These are phyloP conservation scores for Camellia granthamiana DNA, from an alignment of 148 eudicot genomes.

Conservation along the genomic window DNA sequence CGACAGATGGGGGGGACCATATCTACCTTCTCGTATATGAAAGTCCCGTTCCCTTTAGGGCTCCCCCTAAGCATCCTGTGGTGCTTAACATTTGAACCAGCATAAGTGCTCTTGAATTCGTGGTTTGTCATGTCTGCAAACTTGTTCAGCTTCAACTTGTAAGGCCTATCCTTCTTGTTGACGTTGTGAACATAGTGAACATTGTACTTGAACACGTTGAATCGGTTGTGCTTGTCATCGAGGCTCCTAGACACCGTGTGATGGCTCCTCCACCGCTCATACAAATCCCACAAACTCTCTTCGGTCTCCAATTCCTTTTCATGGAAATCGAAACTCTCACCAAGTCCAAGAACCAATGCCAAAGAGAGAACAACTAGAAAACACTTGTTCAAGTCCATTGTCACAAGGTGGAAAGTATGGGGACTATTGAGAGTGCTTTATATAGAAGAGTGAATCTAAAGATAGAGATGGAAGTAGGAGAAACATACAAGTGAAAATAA, in stretches of 20 bases:
- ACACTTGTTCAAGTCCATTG: slow-evolving; percentile 48
- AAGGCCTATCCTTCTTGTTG: slow-evolving; percentile 81
- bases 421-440: slow-evolving; percentile 15
- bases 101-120: slow-evolving; percentile 56
- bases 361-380: slow-evolving; percentile 44
- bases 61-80: slow-evolving; percentile 61
- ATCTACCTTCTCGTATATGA: slow-evolving; percentile 61
- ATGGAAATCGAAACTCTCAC: slow-evolving; percentile 56
- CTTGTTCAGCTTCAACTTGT: slow-evolving; percentile 80
- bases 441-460: slow-evolving; percentile 25
- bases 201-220: slow-evolving; percentile 85
- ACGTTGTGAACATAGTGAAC: slow-evolving; percentile 52
- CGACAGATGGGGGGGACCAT: slow-evolving; percentile 58
- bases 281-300: slow-evolving; percentile 70
- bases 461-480: slow-evolving; percentile 33
- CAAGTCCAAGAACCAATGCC: slow-evolving; percentile 42
- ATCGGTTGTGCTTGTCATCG: slow-evolving; percentile 68
- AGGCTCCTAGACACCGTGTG: slow-evolving; percentile 76
- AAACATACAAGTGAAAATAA: slow-evolving; percentile 12
- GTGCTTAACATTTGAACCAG: slow-evolving; percentile 70
- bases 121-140: slow-evolving; percentile 87
- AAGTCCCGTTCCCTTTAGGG: slow-evolving; percentile 21
- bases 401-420: slow-evolving; percentile 13
- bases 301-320: slow-evolving; percentile 81
- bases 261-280: slow-evolving; percentile 95